Evolutionary conservation across 805 yeast species (phyloP).

Genomic region (Wickerhamiella australiensis): DNA sequence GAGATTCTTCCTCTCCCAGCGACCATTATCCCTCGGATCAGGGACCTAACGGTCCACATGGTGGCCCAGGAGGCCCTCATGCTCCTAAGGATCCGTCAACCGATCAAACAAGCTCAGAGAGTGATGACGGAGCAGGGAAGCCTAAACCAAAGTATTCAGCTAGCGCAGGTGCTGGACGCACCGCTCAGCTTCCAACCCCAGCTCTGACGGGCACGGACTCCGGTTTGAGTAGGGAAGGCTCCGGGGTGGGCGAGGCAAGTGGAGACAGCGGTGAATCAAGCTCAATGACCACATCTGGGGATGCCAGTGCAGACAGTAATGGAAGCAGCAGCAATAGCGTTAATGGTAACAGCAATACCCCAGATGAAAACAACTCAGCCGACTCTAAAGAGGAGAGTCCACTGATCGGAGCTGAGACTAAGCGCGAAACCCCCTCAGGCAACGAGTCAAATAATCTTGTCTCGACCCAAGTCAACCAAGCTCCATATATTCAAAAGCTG

Average conservation of each 20-base stretch:
- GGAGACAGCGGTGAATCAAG: background rate
- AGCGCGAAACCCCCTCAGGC: background rate
- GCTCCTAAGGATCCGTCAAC: background rate
- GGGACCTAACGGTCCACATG: background rate
- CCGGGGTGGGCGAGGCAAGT: background rate
- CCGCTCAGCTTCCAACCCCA: background rate
- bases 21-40: background rate
- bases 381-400: background rate
- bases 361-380: background rate
- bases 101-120: background rate
- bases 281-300: background rate
- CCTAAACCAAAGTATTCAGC: background rate
- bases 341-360: background rate
- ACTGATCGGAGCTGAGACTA: background rate
- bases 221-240: background rate
- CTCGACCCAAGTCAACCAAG: conserved; percentile 32
- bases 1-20: background rate
- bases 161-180: background rate
- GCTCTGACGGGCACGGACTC: background rate
- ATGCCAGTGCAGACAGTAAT: background rate
- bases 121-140: background rate
- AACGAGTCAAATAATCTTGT: background rate
- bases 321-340: background rate
- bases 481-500: conserved; percentile 75
- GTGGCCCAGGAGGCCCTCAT: background rate